Base-by-base conservation (phyloP, 2,329 filamentous ascomycete species). In the Laburnicola sp. region DNA sequence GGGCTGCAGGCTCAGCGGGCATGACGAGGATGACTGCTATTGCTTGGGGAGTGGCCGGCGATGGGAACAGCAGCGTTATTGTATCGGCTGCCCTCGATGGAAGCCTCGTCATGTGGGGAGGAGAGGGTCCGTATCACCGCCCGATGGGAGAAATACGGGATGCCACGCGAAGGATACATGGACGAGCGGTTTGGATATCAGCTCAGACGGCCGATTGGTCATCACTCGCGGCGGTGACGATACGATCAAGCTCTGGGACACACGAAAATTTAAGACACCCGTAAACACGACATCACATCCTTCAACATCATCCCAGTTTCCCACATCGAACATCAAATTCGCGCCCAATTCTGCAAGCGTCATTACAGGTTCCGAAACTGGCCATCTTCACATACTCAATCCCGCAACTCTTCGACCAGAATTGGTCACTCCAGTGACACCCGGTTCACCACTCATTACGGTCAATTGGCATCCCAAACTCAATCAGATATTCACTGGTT, bases 231-330 rank as follows among this genome's bases (percentile, higher is more conserved):
- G 94, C 48, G 93, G 92, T 44, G 94, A 99, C 73, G 85, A 95
- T 68, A 82, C 88, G 2, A 93, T 99, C 73, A 97, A 97, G 75
- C 80, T 97, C 2, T 99, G 94, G 94, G 94, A 99, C 70, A 95
- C 87, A 2, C 85, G 94, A 51, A 97, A 97, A 68, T 96, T 99
- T 79, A 97, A 94, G 70, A 81, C 87, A 50, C 91, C 94, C 3
- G 82, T 99, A 10, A 89, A 91, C 41, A 89, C 86, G 1, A 84
- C 90, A 11, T 77, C 86, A 4, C 91, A 96, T 72, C 74, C 83
- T 1, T 96, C 93, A 1, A 96, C 89, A 10, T 93, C 91, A 1
- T 85, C 86, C 51, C 86, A 91, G 64, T 96, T 89, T 69, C 84
- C 89, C 0, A 92, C 89, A 53, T 88, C 86, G 46, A 96, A 91